phyloP scores from a whole-genome alignment of 148 eudicot genomes.

The Rhododendron vialii region DNA sequence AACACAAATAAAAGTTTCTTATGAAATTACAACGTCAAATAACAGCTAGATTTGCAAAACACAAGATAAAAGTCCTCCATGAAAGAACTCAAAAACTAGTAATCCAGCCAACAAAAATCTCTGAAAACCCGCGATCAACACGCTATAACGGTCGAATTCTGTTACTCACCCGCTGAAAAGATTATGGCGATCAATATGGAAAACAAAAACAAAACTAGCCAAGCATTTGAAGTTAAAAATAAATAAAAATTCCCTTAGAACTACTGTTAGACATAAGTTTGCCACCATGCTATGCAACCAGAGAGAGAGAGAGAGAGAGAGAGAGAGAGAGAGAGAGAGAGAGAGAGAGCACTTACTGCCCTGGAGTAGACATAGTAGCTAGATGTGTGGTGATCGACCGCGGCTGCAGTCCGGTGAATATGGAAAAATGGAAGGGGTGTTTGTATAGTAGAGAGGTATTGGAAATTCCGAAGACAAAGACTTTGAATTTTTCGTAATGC shows the following conservation, averaged over 20 bases:
- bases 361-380: conserved; percentile 14
- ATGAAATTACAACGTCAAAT: background rate
- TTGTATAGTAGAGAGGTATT: background rate
- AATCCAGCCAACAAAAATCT: background rate
- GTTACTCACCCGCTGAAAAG: background rate
- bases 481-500: background rate
- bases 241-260: background rate
- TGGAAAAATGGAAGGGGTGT: background rate
- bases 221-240: background rate
- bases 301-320: background rate
- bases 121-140: background rate
- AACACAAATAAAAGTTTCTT: background rate
- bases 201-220: background rate
- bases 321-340: conserved; percentile 13
- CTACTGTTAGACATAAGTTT: background rate
- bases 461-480: background rate
- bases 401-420: background rate
- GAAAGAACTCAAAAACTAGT: background rate
- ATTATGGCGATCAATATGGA: background rate
- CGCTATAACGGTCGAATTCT: background rate
- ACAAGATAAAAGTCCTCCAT: background rate
- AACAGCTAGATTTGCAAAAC: background rate
- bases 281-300: too few relatives aligned
- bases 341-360: conserved; percentile 16
- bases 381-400: background rate